Evolutionary conservation across 305 asterid species (phyloP), one percentile per base, ranked within the genome.

Genomic region (Solanum aculeatissimum): DNA sequence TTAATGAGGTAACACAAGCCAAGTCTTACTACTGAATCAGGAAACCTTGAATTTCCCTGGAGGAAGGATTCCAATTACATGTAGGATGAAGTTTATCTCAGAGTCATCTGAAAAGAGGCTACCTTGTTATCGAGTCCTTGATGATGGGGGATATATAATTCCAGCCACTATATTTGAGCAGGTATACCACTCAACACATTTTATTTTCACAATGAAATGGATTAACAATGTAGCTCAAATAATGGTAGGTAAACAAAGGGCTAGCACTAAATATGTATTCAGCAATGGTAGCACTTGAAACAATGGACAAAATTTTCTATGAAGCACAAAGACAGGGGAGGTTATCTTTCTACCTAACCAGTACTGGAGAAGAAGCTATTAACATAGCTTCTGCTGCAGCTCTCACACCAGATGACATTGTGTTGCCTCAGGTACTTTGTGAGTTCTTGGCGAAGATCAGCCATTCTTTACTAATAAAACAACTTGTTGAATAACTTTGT

Each of bases 241-340:
- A n/a, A n/a, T n/a, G n/a, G n/a, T n/a, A n/a, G n/a, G 88, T 93
- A 87, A 92, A 88, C 83, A 88, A 94, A 88, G 98, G 90, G 86
- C 80, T 88, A 9, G 95, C 95, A 3, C 84, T 94, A 87, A 92
- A 87, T 87, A 94, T 95, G 91, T 93, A 94, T 86, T 90, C 87
- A 63, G 85, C 87, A 82, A 97, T 97, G 98, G 98, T 92, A 83
- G 89, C 91, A 1, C 97, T 95, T 88, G 93, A 95, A 85, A 88
- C 86, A 75, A 92, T 94, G 95, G 99, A 95, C 60, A 91, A 80
- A 69, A 90, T 92, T 78, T 94, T 92, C 83, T 91, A 91, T 21
- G 99, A 95, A 87, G 97, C 98, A 1, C 99, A 95, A 85, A 90
- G 98, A 84, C 99, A 94, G 75, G 99, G 99, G 82, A 93, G 98